These are phyloP conservation scores for Fusarium setosum DNA, from an alignment of 2,329 filamentous ascomycete genomes.

Conservation along the genomic window DNA sequence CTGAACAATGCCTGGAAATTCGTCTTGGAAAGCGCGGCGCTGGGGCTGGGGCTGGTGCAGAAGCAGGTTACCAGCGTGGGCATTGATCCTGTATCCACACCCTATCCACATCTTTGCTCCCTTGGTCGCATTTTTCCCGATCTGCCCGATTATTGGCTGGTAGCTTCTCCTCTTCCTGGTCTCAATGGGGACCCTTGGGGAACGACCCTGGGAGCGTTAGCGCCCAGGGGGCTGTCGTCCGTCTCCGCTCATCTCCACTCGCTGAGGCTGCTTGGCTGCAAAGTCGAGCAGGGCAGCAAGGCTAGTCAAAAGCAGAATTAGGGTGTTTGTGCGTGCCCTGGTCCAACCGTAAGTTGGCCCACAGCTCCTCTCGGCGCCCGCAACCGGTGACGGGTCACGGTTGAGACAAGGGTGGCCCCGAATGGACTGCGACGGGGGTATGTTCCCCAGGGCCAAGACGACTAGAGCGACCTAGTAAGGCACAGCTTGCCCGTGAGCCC, in stretches of 20 bases:
- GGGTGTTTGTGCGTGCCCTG: conserved; percentile 23
- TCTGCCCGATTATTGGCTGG: conserved; percentile 52
- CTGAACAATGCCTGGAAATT: neutral
- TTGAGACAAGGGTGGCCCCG: conserved; percentile 4
- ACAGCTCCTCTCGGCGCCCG: conserved; percentile 26
- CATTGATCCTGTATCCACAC: conserved; percentile 11
- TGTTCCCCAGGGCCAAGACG: conserved; percentile 26
- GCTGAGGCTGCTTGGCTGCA: conserved; percentile 1
- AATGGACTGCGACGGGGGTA: conserved; percentile 1
- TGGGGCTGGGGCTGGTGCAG: conserved; percentile 13
- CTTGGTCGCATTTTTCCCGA: conserved; percentile 40
- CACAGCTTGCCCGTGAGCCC: neutral
- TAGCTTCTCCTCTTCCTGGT: conserved; percentile 37
- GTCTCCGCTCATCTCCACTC: conserved; percentile 34
- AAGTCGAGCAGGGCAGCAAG: too few species aligned
- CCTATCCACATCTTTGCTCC: conserved; percentile 17
- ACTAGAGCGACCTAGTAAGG: conserved; percentile 1
- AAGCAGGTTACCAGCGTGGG: conserved; percentile 16
- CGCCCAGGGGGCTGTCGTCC: conserved; percentile 35
- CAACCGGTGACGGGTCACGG: conserved; percentile 21
- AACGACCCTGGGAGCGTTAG: conserved; percentile 40
- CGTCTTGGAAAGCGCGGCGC: neutral
- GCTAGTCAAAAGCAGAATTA: conserved; percentile 14
- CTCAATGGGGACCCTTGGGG: conserved; percentile 45
- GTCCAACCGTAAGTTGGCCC: conserved; percentile 16